These are phyloP conservation scores for Iris pallida DNA, from an alignment of 116 monocot genomes.

Conservation along the genomic window DNA sequence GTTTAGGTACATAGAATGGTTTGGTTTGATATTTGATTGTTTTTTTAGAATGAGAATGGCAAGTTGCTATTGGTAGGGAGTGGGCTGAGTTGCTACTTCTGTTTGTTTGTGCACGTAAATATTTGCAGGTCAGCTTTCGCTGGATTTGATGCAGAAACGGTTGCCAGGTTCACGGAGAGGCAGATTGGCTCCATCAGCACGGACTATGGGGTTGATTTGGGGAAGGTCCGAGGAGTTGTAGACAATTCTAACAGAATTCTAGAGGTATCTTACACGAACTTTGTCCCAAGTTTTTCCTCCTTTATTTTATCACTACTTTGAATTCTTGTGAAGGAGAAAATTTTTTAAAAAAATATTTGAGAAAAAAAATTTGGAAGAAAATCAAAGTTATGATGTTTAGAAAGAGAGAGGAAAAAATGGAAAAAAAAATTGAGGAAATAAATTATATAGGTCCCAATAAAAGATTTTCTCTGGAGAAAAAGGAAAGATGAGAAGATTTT, in stretches of 20 bases:
- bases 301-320: neutral
- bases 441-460: too few relatives aligned
- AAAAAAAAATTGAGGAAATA: too few relatives aligned
- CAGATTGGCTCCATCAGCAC: conserved; percentile 48
- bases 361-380: neutral
- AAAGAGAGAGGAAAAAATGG: too few relatives aligned
- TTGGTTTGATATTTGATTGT: too few relatives aligned
- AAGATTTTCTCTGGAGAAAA: too few relatives aligned
- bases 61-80: too few relatives aligned
- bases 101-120: neutral
- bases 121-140: conserved; percentile 63
- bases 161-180: conserved; percentile 66
- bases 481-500: too few relatives aligned
- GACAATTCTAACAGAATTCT: conserved; percentile 75
- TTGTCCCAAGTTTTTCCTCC: neutral
- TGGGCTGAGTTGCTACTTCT: neutral
- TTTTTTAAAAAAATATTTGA: neutral
- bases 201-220: conserved; percentile 54
- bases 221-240: conserved; percentile 55
- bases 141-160: conserved; percentile 67
- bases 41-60: too few relatives aligned
- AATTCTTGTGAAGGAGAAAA: neutral
- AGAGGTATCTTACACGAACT: conserved; percentile 36
- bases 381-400: too few relatives aligned
- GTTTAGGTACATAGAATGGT: conserved; percentile 43